Percentiles rank a stretch among this genome's conserved stretches.
phyloP scores from a whole-genome alignment of 164 flowering plant species.

The Chloranthus sessilifolius region DNA sequence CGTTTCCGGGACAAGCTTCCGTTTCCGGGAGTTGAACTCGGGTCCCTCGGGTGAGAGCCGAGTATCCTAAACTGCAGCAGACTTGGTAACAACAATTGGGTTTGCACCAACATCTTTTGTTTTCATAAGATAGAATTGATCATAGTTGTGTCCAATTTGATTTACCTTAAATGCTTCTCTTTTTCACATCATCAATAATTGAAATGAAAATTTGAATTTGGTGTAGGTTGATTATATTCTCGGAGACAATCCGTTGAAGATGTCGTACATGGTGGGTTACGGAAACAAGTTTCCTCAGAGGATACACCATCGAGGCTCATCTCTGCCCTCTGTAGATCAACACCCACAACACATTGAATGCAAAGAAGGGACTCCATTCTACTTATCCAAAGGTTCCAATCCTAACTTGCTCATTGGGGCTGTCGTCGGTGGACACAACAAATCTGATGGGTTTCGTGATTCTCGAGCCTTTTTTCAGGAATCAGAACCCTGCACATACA shows the following conservation, averaged over 20 bases:
- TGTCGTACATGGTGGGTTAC: conserved; percentile 87
- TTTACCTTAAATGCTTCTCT: no score
- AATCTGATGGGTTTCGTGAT: conserved; percentile 38
- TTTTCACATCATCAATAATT: no score
- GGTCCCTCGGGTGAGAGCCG: conserved; percentile 97
- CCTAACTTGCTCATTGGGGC: conserved; percentile 56
- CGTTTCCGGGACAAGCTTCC: no score
- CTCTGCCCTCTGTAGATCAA: conserved; percentile 36
- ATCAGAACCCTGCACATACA: conserved; percentile 68
- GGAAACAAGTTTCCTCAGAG: conserved; percentile 48
- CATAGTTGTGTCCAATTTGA: no score
- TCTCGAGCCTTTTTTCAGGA: conserved; percentile 26
- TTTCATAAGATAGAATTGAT: neutral
- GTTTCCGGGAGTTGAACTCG: conserved; percentile 98
- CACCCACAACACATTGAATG: conserved; percentile 36
- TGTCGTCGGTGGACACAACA: conserved; percentile 61
- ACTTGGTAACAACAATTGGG: neutral
- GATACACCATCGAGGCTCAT: conserved; percentile 63
- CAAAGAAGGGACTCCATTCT: conserved; percentile 35
- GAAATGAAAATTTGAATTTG: no score
- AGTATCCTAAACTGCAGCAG: conserved; percentile 51
- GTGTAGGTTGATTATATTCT: conserved; percentile 56
- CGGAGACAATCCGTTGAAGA: conserved; percentile 50
- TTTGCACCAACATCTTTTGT: neutral
- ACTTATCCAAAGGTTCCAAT: conserved; percentile 26